Conservation (phyloP, 176 grass and related monocot genomes). For the Lolium perenne region DNA sequence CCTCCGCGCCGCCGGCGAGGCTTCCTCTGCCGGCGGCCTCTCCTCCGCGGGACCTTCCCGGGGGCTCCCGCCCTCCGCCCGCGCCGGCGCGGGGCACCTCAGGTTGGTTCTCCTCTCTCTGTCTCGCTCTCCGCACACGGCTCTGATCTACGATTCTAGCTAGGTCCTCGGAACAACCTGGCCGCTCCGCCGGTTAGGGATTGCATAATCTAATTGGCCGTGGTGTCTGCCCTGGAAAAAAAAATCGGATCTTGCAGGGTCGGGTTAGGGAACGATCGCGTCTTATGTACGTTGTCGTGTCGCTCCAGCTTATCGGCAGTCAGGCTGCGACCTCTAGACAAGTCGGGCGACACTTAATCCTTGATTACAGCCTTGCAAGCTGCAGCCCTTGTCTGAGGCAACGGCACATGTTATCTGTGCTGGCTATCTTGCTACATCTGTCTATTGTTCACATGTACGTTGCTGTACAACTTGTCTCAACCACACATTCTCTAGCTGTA, state of each 20-base stretch:
- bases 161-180: not conserved
- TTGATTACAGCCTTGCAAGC: not conserved
- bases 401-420: conserved; percentile 19
- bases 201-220: not conserved
- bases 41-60: not conserved
- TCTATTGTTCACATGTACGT: not conserved
- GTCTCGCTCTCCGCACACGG: not conserved
- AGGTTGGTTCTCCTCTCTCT: conserved; percentile 36
- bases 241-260: not conserved
- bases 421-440: conserved; percentile 22
- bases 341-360: no score
- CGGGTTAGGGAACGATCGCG: not conserved
- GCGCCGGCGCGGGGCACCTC: not conserved
- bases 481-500: not conserved
- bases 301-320: no score
- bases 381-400: not conserved
- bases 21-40: not conserved
- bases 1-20: not conserved
- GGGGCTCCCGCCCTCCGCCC: not conserved
- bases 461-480: not conserved
- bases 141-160: not conserved
- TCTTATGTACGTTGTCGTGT: not conserved
- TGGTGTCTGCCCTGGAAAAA: not conserved
- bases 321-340: no score
- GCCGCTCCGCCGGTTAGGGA: conserved; percentile 17